Evolutionary conservation across 2,329 filamentous ascomycete genomes (phyloP).

Genomic region (Fusarium tricinctum): DNA sequence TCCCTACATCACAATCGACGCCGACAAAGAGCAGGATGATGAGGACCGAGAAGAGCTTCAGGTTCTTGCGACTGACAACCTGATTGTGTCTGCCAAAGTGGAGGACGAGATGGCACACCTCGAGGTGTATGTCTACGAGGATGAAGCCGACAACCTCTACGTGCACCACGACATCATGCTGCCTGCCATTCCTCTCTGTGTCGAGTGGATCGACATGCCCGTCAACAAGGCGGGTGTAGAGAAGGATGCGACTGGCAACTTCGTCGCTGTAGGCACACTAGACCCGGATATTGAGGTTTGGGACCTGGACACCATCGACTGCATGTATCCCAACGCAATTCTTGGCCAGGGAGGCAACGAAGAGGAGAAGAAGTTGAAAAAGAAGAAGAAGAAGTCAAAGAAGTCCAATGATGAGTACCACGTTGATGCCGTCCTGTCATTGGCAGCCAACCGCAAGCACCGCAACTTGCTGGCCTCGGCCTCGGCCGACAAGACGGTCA

Average conservation of each 20-base stretch:
- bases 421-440: constrained; percentile 90
- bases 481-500: constrained; percentile 96
- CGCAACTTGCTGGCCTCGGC: constrained; percentile 94
- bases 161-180: constrained; percentile 99
- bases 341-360: constrained; percentile 79
- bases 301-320: constrained; percentile 95
- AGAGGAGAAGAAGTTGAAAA: constrained; percentile 76
- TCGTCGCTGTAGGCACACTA: constrained; percentile 95
- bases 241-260: constrained; percentile 82
- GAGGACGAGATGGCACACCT: constrained; percentile 97
- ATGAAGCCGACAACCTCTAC: constrained; percentile 94
- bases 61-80: constrained; percentile 91
- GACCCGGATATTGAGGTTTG: constrained; percentile 99
- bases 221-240: constrained; percentile 77
- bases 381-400: constrained; percentile 91
- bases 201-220: constrained; percentile 96
- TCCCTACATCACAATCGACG: constrained; percentile 92
- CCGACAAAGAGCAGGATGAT: constrained; percentile 77
- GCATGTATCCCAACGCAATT: constrained; percentile 98
- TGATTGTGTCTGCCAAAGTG: constrained; percentile 91
- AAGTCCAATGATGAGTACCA: constrained; percentile 94
- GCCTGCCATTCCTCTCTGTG: constrained; percentile 92
- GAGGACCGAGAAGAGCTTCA: constrained; percentile 95
- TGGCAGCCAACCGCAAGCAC: constrained; percentile 93
- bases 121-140: constrained; percentile 98